A percentile compares a stretch with the other conserved stretches of the same genome.
These are phyloP conservation scores for Colletotrichum tamarilloi DNA, from an alignment of 2,329 filamentous ascomycete genomes.

Conservation along the genomic window DNA sequence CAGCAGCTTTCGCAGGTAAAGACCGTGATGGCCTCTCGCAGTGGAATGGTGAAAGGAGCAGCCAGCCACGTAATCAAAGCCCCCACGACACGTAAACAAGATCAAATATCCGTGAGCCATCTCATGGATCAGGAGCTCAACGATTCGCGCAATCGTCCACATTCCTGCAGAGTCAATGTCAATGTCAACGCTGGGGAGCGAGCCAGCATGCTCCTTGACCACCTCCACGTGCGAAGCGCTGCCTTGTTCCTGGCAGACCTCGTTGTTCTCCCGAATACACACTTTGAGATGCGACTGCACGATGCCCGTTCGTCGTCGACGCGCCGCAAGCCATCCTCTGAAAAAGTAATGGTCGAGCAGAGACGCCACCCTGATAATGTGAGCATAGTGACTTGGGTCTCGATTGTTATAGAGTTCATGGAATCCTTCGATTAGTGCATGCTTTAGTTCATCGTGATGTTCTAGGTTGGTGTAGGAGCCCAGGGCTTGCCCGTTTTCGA, in stretches of 20 bases:
- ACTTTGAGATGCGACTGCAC: not conserved
- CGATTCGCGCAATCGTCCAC: constrained; percentile 43
- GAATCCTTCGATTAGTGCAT: not conserved
- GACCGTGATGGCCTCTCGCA: not conserved
- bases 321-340: constrained; percentile 5
- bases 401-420: constrained; percentile 15
- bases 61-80: not conserved
- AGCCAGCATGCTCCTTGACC: not conserved
- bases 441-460: not conserved
- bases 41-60: not conserved
- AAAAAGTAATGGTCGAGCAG: constrained; percentile 20
- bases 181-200: not conserved
- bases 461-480: not conserved
- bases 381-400: not conserved
- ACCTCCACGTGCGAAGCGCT: not conserved
- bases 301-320: too few species aligned
- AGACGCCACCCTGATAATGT: not conserved
- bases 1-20: not conserved
- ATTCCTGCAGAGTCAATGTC: not conserved
- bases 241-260: not conserved
- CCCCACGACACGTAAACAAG: constrained; percentile 11
- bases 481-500: not conserved
- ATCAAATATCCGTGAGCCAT: constrained; percentile 31
- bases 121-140: constrained; percentile 43
- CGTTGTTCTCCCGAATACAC: not conserved